phyloP scores from a whole-genome alignment of 1,284 basidiomycete species.

The Sanguinoderma infundibulare region DNA sequence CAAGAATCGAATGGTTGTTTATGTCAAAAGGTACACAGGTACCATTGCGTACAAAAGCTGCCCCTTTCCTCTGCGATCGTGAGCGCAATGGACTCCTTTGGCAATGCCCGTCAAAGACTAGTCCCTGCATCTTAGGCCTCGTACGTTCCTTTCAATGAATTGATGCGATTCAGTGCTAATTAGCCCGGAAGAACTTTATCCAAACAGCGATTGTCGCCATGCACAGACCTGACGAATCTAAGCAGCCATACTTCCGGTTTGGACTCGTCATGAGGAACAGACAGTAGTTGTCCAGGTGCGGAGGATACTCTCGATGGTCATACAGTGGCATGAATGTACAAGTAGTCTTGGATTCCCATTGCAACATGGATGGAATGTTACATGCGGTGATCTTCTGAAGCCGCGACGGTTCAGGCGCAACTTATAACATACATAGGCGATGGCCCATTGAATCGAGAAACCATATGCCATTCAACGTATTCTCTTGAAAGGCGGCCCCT shows the following conservation, averaged over 20 bases:
- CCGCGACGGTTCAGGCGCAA: no score
- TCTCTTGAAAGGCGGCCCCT: no score
- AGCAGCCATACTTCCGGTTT: not conserved
- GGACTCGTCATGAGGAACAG: not conserved
- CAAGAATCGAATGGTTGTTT: not conserved
- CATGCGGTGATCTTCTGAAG: no score
- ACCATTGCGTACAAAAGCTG: not conserved
- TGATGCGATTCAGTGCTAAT: not conserved
- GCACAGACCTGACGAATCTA: not conserved
- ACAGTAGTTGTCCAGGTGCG: no score
- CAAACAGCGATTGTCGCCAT: not conserved
- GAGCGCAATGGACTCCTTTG: not conserved
- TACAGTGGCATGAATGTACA: not conserved
- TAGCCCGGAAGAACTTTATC: not conserved
- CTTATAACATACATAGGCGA: no score
- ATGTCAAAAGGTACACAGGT: not conserved
- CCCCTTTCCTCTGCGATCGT: not conserved
- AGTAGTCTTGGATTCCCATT: no score
- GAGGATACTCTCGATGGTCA: no score
- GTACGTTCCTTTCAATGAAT: not conserved
- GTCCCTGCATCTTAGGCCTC: not conserved
- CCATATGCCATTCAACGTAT: no score
- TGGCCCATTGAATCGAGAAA: no score
- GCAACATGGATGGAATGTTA: no score
- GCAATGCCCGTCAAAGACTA: not conserved